Base-by-base conservation (phyloP, 331 rosid species). In the Saraca asoca region DNA sequence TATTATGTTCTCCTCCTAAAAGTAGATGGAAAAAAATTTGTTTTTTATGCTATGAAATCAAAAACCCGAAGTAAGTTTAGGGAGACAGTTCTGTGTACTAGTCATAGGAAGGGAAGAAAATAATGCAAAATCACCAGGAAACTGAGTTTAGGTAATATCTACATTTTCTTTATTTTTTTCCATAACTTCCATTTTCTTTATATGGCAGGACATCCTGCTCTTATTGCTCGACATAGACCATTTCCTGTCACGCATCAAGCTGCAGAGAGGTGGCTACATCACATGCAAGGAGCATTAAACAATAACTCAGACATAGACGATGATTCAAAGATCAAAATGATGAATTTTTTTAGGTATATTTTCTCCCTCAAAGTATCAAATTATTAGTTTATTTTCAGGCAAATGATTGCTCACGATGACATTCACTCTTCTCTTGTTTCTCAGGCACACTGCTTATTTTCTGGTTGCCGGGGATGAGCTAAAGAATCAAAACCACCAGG, bases 131-230 rank as follows among this genome's bases (percentile, higher is more conserved):
- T 44, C 41, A 44, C 17, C 10, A 15, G 8, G 41, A 38, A 53
- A 52, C 29, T 52, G 31, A 24, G 31, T 24, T 24, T 38, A 55
- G 69, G 16, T 10, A 18, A 24, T 4, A 37, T 65, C 9, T 15
- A 17, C 6, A 10, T 33, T 64, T 11, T 14, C 6, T 46, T 15
- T 24, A 46, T 44, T 33, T 58, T 12, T 18, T 15, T 45, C 56
- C 35, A 43, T 67, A 35, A 13, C n/a, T n/a, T 3, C 31, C 31
- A 24, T 24, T 24, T 24, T 24, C 31, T 24, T 24, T 64, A 10
- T 37, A 3, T 72, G 72, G 67, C 77, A 91, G 98, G 98, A 51
- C 98, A 89, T 75, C 98, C 98, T 59, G 95, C 98, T 58, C 85
- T 93, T 62, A 90, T 93, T 39, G 90, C 75, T 0, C 81, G 98